Evolutionary conservation across 768 basidiomycete genomes (phyloP).

Genomic region (Symmetrospora coprosmae): DNA sequence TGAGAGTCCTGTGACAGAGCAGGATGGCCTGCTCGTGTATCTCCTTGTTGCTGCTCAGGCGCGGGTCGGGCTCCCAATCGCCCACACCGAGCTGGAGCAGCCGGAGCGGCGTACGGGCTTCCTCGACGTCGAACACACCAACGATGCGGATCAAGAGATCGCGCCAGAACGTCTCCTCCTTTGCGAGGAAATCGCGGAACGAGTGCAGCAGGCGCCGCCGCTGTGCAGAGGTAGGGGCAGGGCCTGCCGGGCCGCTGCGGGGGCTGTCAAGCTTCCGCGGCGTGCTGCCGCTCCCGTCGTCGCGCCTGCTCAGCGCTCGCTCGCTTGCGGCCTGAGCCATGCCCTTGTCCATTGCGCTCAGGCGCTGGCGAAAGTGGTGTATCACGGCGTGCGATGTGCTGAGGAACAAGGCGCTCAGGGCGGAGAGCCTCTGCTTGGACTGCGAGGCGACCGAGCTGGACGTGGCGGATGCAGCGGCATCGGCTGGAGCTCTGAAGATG

Average conservation of each 20-base stretch:
- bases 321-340: constrained; percentile 19
- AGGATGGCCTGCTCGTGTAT: constrained; percentile 47
- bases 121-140: constrained; percentile 54
- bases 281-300: neutral
- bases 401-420: constrained; percentile 70
- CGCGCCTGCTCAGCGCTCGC: neutral
- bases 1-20: constrained; percentile 69
- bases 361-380: constrained; percentile 60
- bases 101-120: constrained; percentile 48
- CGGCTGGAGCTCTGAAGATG: constrained; percentile 8
- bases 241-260: neutral
- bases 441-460: too few species aligned
- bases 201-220: constrained; percentile 70
- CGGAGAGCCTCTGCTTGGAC: neutral
- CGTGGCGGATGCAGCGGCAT: neutral
- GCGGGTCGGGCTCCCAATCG: constrained; percentile 21
- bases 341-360: constrained; percentile 50
- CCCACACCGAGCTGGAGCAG: constrained; percentile 38
- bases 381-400: constrained; percentile 80
- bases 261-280: neutral
- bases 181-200: constrained; percentile 74
- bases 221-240: constrained; percentile 45
- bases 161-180: constrained; percentile 85
- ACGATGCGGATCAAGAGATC: constrained; percentile 62
- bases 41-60: constrained; percentile 39